Evolutionary conservation across 1,139 yeast genomes (phyloP), one percentile per base, ranked within the genome.

Genomic region (Saccharomyces hybrid): DNA sequence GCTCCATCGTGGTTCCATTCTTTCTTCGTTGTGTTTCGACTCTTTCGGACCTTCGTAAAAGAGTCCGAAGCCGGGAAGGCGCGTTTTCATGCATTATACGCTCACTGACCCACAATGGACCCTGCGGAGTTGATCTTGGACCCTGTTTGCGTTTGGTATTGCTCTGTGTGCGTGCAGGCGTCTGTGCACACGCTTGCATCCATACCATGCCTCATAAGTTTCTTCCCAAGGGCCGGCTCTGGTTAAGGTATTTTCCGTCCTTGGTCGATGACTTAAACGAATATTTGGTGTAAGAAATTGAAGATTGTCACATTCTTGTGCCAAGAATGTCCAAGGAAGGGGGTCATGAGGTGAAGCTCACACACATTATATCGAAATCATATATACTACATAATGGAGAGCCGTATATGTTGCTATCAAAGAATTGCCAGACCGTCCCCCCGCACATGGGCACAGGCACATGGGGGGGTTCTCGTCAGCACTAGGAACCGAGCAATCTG

Each of bases 61-160:
- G 44, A 38, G 44, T 38, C 44, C 44, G 44, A 19, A 38, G 44
- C 44, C 44, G 44, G 16, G 24, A 38, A 38, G 44, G 44, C 44
- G 44, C 44, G 11, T 19, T 38, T 19, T 38, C 24, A 38, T 38
- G 44, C 44, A 38, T 8, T 38, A 9, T 38, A 38, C 24, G 19
- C 44, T 16, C 44, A 7, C 11, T 16, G 7, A 24, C 12, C 24
- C 26, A 38, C 44, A 38, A 19, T 38, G 44, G 44, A 38, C 44
- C 44, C 44, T 38, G 44, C 11, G 21, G n/a, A 38, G 26, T 38
- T 19, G 44, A 19, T 19, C 26, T 38, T 16, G 21, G 24, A 16
- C 44, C 24, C 44, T 38, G 26, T 38, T 24, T 38, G 44, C 44
- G 8, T 38, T n/a, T 19, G 19, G 7, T 38, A 38, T 38, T 34